phyloP scores from a whole-genome alignment of 495 filamentous ascomycete species.

The Alectoria sarmentosa region DNA sequence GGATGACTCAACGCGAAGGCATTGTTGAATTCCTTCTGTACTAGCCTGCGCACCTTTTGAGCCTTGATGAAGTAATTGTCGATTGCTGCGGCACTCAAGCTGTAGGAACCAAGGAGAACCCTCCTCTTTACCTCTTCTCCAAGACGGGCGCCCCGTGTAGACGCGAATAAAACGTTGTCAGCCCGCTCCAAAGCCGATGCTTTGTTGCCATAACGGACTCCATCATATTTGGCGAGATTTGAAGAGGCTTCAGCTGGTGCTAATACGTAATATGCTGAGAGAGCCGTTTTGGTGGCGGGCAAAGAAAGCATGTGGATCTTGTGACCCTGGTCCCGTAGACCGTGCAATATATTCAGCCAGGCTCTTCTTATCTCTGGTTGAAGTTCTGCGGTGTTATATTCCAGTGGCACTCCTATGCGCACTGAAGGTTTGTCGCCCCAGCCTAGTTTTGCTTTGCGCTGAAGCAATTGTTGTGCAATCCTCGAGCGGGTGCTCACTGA shows the following conservation, averaged over 20 bases:
- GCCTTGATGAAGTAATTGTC: conserved; percentile 97
- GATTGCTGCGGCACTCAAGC: conserved; percentile 80
- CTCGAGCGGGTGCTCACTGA: conserved; percentile 42
- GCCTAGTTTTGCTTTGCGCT: conserved; percentile 27
- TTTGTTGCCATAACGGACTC: conserved; percentile 75
- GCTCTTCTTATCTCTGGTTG: conserved; percentile 54
- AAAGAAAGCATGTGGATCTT: conserved; percentile 69
- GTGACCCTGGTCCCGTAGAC: conserved; percentile 56
- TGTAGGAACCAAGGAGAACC: conserved; percentile 86
- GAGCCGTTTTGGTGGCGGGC: conserved; percentile 72
- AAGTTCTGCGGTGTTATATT: conserved; percentile 88
- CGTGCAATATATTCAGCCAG: conserved; percentile 56
- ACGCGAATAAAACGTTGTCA: conserved; percentile 60
- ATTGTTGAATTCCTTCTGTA: conserved; percentile 76
- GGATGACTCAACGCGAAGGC: conserved; percentile 65
- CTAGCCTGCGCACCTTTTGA: conserved; percentile 76
- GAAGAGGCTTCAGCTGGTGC: conserved; percentile 93
- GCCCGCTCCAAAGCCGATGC: conserved; percentile 31
- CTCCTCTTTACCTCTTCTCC: conserved; percentile 78
- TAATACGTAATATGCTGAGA: conserved; percentile 91
- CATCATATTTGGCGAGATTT: conserved; percentile 97
- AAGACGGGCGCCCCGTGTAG: conserved; percentile 64
- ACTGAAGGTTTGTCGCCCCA: conserved; percentile 22
- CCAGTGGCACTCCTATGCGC: conserved; percentile 68
- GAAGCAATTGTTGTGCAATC: conserved; percentile 32